Base-by-base conservation (phyloP, 306 rosid genomes). In the Malus domestica region DNA sequence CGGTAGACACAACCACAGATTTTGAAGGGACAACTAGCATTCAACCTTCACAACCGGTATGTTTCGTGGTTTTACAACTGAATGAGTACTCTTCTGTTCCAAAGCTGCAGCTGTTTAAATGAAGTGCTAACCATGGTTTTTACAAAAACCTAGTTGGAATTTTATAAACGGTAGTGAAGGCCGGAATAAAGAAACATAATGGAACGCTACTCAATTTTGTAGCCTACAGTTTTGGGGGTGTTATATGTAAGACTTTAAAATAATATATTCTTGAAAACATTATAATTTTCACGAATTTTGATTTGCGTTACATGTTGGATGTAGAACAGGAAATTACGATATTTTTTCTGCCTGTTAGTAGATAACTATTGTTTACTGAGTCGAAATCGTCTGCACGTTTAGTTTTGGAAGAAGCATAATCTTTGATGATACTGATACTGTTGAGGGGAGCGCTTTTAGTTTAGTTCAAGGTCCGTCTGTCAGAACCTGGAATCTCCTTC, bases 11-110 rank as follows among this genome's bases (percentile, higher is more conserved):
- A 70, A 86, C 91, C 69, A 88, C 97, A 44, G 96, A 94, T 80
- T 94, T 94, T 86, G 96, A 90, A 85, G 98, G 98, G 76, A 91
- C 97, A 73, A 80, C 97, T 72, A 94, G 82, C 83, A 83, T 91
- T 85, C 98, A 94, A 84, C 88, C 96, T 77, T 54, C 96, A 70
- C 96, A 90, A 82, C 83, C 87, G 85, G 98, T 94, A 88, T 18
- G 12, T 51, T 59, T 69, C 46, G 5, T 58, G 10, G 75, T 25
- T 52, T 77, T 42, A 33, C 19, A 32, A 49, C 71, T 78, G 23
- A 22, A 22, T 72, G 29, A 45, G 68, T 10, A 44, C 27, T 18
- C 4, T 59, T 69, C 2, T 59, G 33, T 44, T 58, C 23, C 27
- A 18, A 68, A 67, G 44, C 38, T 25, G 40, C 59, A 61, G 52